Evolutionary conservation across 2,329 filamentous ascomycete genomes (phyloP), one percentile per base, ranked within the genome.

Genomic region (Clonostachys byssicola): DNA sequence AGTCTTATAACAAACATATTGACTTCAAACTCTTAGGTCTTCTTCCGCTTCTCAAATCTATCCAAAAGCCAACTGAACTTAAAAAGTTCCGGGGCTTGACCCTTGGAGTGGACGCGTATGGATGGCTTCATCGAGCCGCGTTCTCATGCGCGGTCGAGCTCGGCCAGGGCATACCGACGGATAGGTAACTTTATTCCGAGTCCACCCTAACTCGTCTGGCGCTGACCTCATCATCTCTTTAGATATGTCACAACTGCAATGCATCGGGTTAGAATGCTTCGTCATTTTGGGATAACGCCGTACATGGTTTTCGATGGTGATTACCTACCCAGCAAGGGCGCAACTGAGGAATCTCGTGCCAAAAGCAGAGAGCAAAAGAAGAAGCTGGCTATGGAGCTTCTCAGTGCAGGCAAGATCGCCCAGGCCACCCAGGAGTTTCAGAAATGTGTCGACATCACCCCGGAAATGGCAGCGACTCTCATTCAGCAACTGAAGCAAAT

Each of bases 241-340:
- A 95, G 89, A 70, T 94, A 91, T 73, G 83, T 99, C 60, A 88
- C 95, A 61, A 95, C 91, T 58, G 88, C 87, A 46, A 86, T 99
- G 78, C 82, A 88, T 60, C 88, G 92, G 51, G 91, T 99, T 45
- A 86, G 86, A 50, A 97, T 99, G 94, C 82, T 96, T 49, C 81
- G 90, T 52, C 88, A 96, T 67, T 96, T 95, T 63, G 92, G 92
- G 20, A 82, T 97, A 39, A 95, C 78, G n/a, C 94, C 94, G 0
- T 99, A 95, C 64, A 71, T 99, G 47, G 88, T 99, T 35, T 99
- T 99, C 63, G 94, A 99, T 68, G 94, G 94, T 52, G 94, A 96
- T 62, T 91, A 88, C 62, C 78, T 99, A 20, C 94, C 94, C 34
- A 96, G 92, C 74, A 99, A 99, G 67, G 86, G 89, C 14, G 81